phyloP scores from a whole-genome alignment of 2,329 filamentous ascomycete species.

The Monilinia fructicola region DNA sequence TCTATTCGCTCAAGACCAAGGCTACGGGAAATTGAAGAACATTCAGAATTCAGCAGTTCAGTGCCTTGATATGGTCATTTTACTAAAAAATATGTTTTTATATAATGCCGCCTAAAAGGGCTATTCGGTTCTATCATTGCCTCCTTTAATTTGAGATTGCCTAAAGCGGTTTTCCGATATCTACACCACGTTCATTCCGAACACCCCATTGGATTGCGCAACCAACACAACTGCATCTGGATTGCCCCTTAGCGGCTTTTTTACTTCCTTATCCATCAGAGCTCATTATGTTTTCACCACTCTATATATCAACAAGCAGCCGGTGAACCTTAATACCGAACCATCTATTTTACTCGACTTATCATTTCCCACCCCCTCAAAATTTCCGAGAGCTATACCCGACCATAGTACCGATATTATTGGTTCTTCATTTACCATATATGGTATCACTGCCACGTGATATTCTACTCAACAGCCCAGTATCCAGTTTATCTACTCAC shows the following conservation, averaged over 20 bases:
- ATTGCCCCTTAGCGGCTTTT: not conserved
- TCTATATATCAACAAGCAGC: not conserved
- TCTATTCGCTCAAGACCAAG: not conserved
- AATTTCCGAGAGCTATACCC: not conserved
- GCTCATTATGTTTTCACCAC: not conserved
- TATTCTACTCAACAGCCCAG: not conserved
- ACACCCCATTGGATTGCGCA: not conserved
- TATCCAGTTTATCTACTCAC: not conserved
- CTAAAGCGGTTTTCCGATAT: not conserved
- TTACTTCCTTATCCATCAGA: not conserved
- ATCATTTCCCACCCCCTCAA: not conserved
- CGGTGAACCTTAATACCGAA: not conserved
- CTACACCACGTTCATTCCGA: not conserved
- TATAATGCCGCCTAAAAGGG: not conserved
- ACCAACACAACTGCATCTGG: conserved; percentile 1
- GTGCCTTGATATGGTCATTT: not conserved
- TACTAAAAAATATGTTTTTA: conserved; percentile 6
- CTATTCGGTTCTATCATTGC: no score
- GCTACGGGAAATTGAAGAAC: not conserved
- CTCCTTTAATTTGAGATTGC: not conserved
- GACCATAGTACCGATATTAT: not conserved
- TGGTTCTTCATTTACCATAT: not conserved
- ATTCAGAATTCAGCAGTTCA: not conserved
- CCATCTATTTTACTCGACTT: not conserved
- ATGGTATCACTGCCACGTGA: not conserved